Evolutionary conservation across 1,284 basidiomycete genomes (phyloP), one percentile per base, ranked within the genome.

Genomic region (Sanguinoderma infundibulare): DNA sequence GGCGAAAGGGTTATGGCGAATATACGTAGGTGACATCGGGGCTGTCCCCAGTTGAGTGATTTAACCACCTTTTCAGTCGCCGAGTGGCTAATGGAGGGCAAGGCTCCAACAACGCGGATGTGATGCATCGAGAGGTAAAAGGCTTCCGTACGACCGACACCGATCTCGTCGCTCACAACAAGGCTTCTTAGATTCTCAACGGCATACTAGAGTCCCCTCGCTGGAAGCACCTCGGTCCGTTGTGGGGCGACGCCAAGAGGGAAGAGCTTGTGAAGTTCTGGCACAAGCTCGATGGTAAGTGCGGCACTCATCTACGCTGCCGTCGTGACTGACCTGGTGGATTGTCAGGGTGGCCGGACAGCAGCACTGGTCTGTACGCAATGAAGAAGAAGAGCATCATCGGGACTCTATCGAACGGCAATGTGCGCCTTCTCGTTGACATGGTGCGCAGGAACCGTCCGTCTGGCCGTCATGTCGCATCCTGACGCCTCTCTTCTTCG

Each of bases 361-460:
- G 81, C 5, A 70, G 78, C 8, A 73, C 77, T 0, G 85, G 85
- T 0, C 73, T 90, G 17, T 64, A 78, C 50, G 75, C 74, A 1
- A 71, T 90, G 50, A 86, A 84, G 74, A 80, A 83, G 55, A 69
- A 82, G 9, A 73, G 73, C 0, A 78, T 87, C 54, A 79, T 89
- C 6, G 78, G 78, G 0, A 77, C 83, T 3, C 75, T 90, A 0
- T 88, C 88, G 0, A 90, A 89, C 60, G 89, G 87, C 3, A 90
- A 84, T 67, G 75, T 87, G 39, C 76, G 83, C 15, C 75, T 88
- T 2, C 76, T 89, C 5, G 73, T 86, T 0, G 86, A 90, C 67
- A 82, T 89, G 84, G 87, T 84, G 52, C 60, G 72, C 26, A 22
- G 6, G 2, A n/a, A n/a, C n/a, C 17, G 0, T 30, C 22, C 28